Evolutionary conservation across 306 rosid species (phyloP).

Genomic region (Glycine soja): DNA sequence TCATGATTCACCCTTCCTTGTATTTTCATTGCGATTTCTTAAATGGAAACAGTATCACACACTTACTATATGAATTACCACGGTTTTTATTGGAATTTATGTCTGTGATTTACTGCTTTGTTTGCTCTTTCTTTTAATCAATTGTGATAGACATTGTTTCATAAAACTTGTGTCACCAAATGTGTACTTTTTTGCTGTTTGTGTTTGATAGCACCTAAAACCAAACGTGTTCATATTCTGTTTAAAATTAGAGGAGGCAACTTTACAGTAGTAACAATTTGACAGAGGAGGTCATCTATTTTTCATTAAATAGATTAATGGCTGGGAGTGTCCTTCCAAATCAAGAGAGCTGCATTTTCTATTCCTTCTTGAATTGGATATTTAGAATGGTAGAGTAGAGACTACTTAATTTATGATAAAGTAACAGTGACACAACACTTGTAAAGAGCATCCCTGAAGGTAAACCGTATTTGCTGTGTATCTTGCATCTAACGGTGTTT

Average conservation of each 20-base stretch:
- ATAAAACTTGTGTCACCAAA: neutral
- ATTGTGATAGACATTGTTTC: neutral
- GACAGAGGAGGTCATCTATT: neutral
- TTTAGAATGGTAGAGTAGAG: conserved; percentile 10
- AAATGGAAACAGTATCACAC: too few relatives aligned
- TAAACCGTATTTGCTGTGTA: neutral
- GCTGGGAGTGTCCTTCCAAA: conserved; percentile 17
- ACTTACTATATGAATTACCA: neutral
- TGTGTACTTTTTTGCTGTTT: neutral
- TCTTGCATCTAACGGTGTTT: conserved; percentile 34
- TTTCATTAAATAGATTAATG: neutral
- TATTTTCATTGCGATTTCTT: neutral
- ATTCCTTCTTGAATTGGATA: conserved; percentile 23
- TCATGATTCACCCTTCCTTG: neutral
- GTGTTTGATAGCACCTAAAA: neutral
- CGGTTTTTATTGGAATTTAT: neutral
- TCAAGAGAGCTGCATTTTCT: neutral
- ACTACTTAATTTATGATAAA: conserved; percentile 42
- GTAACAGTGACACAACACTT: conserved; percentile 48
- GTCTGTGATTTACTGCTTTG: neutral
- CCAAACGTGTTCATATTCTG: neutral
- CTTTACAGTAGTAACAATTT: neutral
- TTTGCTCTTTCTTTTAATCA: neutral
- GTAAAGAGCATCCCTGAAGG: conserved; percentile 37
- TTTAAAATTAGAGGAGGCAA: neutral